Conservation (phyloP, 768 basidiomycete species). For the Tulasnella sp. region DNA sequence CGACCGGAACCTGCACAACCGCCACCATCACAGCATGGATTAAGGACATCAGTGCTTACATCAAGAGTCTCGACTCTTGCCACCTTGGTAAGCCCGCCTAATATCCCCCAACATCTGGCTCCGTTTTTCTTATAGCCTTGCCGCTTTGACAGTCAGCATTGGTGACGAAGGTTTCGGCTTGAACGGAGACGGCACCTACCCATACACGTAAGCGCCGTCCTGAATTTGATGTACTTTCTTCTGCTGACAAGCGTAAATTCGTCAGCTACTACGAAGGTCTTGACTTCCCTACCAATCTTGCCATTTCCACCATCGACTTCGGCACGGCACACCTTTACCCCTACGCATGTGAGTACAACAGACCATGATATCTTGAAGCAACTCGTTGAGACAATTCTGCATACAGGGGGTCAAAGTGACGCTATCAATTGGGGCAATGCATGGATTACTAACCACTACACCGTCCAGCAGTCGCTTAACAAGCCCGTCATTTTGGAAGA, state of each 20-base stretch:
- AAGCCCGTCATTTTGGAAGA: slow-evolving; percentile 65
- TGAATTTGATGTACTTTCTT: background rate
- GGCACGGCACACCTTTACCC: slow-evolving; percentile 55
- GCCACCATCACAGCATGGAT: slow-evolving; percentile 56
- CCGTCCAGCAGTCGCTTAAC: slow-evolving; percentile 47
- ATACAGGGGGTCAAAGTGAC: background rate
- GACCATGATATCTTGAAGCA: background rate
- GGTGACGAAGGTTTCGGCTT: slow-evolving; percentile 65
- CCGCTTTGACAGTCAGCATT: slow-evolving; percentile 47
- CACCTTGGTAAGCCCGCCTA: slow-evolving; percentile 45
- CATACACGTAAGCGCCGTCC: slow-evolving; percentile 50
- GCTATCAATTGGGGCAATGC: slow-evolving; percentile 36
- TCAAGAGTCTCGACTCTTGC: slow-evolving; percentile 61
- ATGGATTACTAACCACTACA: slow-evolving; percentile 62
- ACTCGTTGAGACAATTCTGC: background rate
- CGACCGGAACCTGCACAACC: slow-evolving; percentile 49
- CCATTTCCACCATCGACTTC: slow-evolving; percentile 58
- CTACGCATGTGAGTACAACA: slow-evolving; percentile 33
- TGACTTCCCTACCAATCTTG: slow-evolving; percentile 54
- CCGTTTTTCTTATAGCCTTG: background rate
- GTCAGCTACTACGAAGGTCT: slow-evolving; percentile 46
- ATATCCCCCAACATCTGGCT: background rate
- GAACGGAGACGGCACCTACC: slow-evolving; percentile 47
- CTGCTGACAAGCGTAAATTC: background rate
- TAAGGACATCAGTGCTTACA: slow-evolving; percentile 52